phyloP scores from a whole-genome alignment of 2,329 filamentous ascomycete species.

The Fonsecaea nubica region DNA sequence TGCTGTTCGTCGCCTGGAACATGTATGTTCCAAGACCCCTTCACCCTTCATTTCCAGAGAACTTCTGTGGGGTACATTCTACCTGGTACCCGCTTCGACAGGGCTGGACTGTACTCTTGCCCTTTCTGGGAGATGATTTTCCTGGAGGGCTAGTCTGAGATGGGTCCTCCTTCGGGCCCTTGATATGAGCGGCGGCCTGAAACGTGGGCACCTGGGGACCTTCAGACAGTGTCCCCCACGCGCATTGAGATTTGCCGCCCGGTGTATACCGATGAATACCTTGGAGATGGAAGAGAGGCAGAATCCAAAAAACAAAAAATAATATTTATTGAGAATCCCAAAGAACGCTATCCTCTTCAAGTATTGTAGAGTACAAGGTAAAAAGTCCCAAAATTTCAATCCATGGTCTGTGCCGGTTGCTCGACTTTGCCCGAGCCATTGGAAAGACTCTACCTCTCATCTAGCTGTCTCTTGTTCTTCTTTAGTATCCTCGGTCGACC shows the following conservation, averaged over 20 bases:
- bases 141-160: background rate
- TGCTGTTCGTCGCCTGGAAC: background rate
- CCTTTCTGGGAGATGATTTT: background rate
- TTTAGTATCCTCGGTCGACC: conserved; percentile 30
- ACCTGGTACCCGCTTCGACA: no score
- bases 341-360: background rate
- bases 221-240: background rate
- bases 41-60: background rate
- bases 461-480: conserved; percentile 1
- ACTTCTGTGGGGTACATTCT: background rate
- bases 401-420: background rate
- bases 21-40: no score
- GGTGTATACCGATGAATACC: background rate
- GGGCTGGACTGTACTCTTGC: no score
- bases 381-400: background rate
- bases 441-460: conserved; percentile 16
- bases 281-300: no score
- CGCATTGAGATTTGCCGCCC: background rate
- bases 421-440: background rate
- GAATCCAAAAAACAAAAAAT: background rate
- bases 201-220: background rate
- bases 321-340: background rate
- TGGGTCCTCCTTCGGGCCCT: background rate
- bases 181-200: background rate
- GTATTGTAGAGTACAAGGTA: background rate